phyloP scores from a whole-genome alignment of 164 flowering plant species.

The Kingdonia uniflora region DNA sequence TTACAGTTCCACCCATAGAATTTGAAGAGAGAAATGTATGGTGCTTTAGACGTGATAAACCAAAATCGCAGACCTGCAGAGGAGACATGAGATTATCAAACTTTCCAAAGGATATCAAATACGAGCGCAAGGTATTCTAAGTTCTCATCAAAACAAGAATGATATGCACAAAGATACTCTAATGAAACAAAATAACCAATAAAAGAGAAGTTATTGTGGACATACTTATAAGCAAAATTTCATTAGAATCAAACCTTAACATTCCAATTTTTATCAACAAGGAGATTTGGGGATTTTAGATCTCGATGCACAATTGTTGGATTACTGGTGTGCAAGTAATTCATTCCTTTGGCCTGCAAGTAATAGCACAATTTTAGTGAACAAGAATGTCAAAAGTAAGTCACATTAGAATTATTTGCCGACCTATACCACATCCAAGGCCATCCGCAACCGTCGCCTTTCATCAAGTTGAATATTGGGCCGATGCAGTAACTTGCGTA shows the following conservation, averaged over 20 bases:
- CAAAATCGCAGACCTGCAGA: constrained; percentile 86
- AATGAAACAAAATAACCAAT: too few relatives aligned
- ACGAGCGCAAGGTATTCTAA: neutral
- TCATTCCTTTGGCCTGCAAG: constrained; percentile 93
- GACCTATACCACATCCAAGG: constrained; percentile 73
- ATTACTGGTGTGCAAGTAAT: constrained; percentile 78
- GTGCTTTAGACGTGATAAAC: constrained; percentile 81
- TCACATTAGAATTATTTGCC: neutral
- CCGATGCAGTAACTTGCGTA: constrained; percentile 76
- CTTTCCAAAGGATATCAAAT: too few relatives aligned
- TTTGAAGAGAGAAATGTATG: constrained; percentile 84
- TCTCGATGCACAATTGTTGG: constrained; percentile 93
- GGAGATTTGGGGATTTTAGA: constrained; percentile 94
- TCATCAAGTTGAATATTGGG: constrained; percentile 86
- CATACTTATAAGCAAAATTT: too few relatives aligned
- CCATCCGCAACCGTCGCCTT: constrained; percentile 78
- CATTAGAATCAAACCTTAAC: constrained; percentile 53
- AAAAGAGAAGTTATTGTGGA: too few relatives aligned
- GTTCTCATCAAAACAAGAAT: too few relatives aligned
- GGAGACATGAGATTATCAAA: neutral
- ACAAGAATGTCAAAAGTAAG: neutral
- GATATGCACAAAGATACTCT: too few relatives aligned
- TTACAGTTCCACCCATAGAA: constrained; percentile 94
- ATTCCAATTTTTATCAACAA: constrained; percentile 95
- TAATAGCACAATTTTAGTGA: neutral